Evolutionary conservation across 2,329 filamentous ascomycete genomes (phyloP).

Genomic region (Phaeophleospora eucalypticola): DNA sequence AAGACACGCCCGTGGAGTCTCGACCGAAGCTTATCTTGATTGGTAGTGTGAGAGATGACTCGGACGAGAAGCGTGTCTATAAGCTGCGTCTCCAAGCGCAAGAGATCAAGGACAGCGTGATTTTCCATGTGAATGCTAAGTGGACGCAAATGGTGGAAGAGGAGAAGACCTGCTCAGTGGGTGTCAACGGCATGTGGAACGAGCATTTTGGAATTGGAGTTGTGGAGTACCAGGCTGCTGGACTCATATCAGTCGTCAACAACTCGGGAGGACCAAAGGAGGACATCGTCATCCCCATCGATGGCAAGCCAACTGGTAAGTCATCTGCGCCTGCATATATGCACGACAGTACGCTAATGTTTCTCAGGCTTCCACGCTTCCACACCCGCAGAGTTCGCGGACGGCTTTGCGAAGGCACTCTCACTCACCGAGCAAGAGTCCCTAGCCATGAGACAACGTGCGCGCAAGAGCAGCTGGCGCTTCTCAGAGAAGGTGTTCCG

Average conservation of each 20-base stretch:
- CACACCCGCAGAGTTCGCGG: conserved; percentile 72
- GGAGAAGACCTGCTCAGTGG: conserved; percentile 71
- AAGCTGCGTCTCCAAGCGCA: conserved; percentile 81
- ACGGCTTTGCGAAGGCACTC: conserved; percentile 73
- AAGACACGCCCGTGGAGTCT: conserved; percentile 25
- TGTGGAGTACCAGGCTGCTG: conserved; percentile 95
- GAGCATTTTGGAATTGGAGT: conserved; percentile 99
- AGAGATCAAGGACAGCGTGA: conserved; percentile 74
- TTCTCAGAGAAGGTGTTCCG: conserved; percentile 88
- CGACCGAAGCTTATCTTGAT: conserved; percentile 72
- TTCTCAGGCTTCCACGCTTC: conserved; percentile 74
- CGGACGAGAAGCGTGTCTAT: conserved; percentile 79
- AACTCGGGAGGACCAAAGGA: conserved; percentile 87
- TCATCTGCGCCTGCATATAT: background rate
- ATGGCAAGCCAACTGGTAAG: conserved; percentile 72
- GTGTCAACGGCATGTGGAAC: conserved; percentile 99
- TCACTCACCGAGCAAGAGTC: conserved; percentile 61
- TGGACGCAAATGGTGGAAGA: conserved; percentile 84
- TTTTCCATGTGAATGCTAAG: conserved; percentile 83
- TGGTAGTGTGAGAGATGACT: conserved; percentile 83
- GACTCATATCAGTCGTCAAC: conserved; percentile 88
- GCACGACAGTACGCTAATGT: conserved; percentile 10
- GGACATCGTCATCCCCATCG: conserved; percentile 81
- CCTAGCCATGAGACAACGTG: conserved; percentile 68
- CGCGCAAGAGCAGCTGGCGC: conserved; percentile 70